These are phyloP conservation scores for Rhizopogon salebrosus DNA, from an alignment of 768 basidiomycete genomes.

Conservation along the genomic window DNA sequence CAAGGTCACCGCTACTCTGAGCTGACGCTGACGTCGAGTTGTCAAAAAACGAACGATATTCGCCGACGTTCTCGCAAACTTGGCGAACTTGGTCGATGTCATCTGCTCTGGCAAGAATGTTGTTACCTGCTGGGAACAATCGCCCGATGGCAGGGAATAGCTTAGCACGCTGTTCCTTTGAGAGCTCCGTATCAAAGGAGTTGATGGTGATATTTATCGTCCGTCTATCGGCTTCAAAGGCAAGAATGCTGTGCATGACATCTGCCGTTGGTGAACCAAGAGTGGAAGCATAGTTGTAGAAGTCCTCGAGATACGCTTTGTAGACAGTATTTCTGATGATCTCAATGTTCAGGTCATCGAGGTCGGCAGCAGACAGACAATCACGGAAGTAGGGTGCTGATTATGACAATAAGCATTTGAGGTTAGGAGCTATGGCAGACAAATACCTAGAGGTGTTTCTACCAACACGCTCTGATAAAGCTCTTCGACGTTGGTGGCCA, in stretches of 20 bases:
- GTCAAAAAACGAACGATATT: conserved; percentile 90
- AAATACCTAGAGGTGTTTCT: conserved; percentile 92
- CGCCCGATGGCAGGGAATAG: conserved; percentile 93
- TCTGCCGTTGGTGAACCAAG: conserved; percentile 84
- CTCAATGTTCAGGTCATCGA: conserved; percentile 99
- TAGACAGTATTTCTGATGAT: conserved; percentile 99
- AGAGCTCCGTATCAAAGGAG: conserved; percentile 92
- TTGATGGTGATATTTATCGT: conserved; percentile 99
- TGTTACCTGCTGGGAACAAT: conserved; percentile 94
- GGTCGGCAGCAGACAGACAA: conserved; percentile 90
- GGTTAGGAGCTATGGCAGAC: neutral
- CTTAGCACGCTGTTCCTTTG: conserved; percentile 91
- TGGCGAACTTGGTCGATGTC: conserved; percentile 90
- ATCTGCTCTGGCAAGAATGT: conserved; percentile 87
- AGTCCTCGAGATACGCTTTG: conserved; percentile 98
- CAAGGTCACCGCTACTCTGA: conserved; percentile 31
- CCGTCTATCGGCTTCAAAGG: conserved; percentile 95
- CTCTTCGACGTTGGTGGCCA: conserved; percentile 98
- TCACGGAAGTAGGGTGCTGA: conserved; percentile 93
- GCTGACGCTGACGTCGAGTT: conserved; percentile 31
- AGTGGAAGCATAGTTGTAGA: conserved; percentile 75
- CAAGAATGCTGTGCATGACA: conserved; percentile 86
- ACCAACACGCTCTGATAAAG: conserved; percentile 95
- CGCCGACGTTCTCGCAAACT: conserved; percentile 81
- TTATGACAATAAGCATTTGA: neutral